Percentiles rank a stretch among this genome's conserved stretches.
Evolutionary conservation across 1,139 yeast species (phyloP).

Genomic region (Diutina siamensis): DNA sequence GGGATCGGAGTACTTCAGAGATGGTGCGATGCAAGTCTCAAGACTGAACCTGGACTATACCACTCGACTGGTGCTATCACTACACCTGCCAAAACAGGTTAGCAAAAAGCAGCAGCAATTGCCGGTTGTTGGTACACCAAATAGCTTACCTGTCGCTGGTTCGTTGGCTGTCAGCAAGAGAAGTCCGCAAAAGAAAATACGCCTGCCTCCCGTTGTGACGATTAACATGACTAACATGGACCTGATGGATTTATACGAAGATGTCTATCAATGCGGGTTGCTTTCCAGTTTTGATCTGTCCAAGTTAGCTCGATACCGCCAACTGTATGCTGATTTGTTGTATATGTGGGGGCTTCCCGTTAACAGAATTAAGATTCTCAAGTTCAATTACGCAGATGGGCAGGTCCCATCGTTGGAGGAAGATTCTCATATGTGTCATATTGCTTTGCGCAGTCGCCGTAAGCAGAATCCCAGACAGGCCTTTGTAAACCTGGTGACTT

Average conservation of each 20-base stretch:
- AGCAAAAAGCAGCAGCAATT: neutral
- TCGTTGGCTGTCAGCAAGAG: neutral
- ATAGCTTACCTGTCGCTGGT: neutral
- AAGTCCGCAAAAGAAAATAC: neutral
- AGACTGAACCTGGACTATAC: neutral
- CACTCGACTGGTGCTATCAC: neutral
- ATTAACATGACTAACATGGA: constrained; percentile 46
- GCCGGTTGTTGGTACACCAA: neutral
- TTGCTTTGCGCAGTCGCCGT: constrained; percentile 26
- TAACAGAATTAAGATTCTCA: constrained; percentile 64
- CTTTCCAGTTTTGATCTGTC: constrained; percentile 36
- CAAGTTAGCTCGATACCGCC: constrained; percentile 42
- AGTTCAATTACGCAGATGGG: constrained; percentile 40
- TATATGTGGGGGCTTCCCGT: constrained; percentile 78
- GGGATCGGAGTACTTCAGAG: neutral
- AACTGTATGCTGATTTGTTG: constrained; percentile 70
- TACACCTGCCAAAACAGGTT: neutral
- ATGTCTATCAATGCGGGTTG: constrained; percentile 31
- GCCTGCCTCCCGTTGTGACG: constrained; percentile 28
- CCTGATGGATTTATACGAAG: constrained; percentile 43
- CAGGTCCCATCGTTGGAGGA: constrained; percentile 13
- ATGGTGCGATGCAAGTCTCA: neutral
- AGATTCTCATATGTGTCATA: constrained; percentile 27
- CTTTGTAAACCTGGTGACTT: constrained; percentile 17
- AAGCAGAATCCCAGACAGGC: constrained; percentile 8